Conservation (phyloP, 2,329 filamentous ascomycete species). For the Xylariaceae sp. region DNA sequence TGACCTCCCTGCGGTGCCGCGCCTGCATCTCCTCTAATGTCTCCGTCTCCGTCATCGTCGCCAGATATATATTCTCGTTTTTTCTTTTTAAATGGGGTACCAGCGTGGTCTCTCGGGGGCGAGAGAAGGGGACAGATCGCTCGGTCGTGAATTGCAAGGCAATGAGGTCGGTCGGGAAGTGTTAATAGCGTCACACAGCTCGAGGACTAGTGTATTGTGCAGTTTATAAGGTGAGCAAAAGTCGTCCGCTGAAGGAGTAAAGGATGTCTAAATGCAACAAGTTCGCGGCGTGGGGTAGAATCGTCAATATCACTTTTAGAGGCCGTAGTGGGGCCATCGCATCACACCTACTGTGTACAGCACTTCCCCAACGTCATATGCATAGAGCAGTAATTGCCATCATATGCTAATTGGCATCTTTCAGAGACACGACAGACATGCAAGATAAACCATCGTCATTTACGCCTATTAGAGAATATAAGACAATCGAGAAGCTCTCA, state of each 20-base stretch:
- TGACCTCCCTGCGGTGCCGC: constrained; percentile 82
- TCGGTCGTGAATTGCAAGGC: too few species aligned
- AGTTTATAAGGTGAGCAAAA: too few species aligned
- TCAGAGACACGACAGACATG: too few species aligned
- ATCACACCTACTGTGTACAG: neutral
- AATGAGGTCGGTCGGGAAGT: neutral
- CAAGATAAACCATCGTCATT: constrained; percentile 14
- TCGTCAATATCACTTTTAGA: neutral
- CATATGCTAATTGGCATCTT: too few species aligned
- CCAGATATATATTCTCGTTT: neutral
- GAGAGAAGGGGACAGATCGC: too few species aligned
- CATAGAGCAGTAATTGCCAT: too few species aligned
- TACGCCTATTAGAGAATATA: constrained; percentile 28
- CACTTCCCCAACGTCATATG: too few species aligned
- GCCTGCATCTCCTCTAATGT: constrained; percentile 70
- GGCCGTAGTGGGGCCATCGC: neutral
- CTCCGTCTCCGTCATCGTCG: constrained; percentile 29
- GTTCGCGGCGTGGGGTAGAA: neutral
- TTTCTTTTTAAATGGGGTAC: too few species aligned
- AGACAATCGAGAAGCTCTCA: constrained; percentile 23
- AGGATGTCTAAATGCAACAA: too few species aligned
- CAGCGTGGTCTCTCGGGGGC: too few species aligned
- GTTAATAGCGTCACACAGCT: neutral
- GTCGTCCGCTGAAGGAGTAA: neutral
- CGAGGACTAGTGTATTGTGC: too few species aligned